These are phyloP conservation scores for Bipolaris sorokiniana DNA, from an alignment of 2,329 filamentous ascomycete species.

Conservation along the genomic window DNA sequence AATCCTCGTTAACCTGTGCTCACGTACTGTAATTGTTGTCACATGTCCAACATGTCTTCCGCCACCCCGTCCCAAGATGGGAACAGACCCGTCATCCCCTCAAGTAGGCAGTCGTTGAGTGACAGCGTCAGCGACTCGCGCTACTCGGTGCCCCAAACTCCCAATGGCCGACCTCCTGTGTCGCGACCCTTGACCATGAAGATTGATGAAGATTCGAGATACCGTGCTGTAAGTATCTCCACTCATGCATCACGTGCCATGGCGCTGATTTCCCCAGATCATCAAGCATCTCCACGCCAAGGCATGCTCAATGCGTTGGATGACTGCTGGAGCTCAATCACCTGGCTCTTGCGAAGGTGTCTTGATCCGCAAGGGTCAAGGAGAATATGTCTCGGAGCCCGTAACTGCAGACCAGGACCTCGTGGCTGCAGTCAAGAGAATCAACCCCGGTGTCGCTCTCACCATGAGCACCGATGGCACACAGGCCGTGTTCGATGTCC, in stretches of 20 bases:
- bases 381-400: slow-evolving; percentile 67
- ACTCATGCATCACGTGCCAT: not conserved
- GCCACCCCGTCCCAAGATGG: slow-evolving; percentile 8
- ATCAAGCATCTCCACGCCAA: slow-evolving; percentile 38
- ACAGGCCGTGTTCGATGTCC: slow-evolving; percentile 52
- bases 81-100: slow-evolving; percentile 12
- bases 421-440: slow-evolving; percentile 52
- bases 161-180: slow-evolving; percentile 13
- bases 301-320: slow-evolving; percentile 32
- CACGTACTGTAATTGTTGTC: slow-evolving; percentile 1
- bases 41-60: slow-evolving; percentile 18
- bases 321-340: slow-evolving; percentile 19
- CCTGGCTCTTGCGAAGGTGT: slow-evolving; percentile 62
- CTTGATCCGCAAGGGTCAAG: slow-evolving; percentile 69
- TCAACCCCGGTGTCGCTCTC: slow-evolving; percentile 57
- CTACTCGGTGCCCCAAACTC: slow-evolving; percentile 15
- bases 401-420: slow-evolving; percentile 48
- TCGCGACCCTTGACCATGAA: slow-evolving; percentile 24
- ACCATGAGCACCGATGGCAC: slow-evolving; percentile 59
- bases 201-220: slow-evolving; percentile 34
- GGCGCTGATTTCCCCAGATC: slow-evolving; percentile 25
- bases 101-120: slow-evolving; percentile 19
- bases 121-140: slow-evolving; percentile 15
- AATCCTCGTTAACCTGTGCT: slow-evolving; percentile 1
- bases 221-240: slow-evolving; percentile 27